These are phyloP conservation scores for Fusarium napiforme DNA, from an alignment of 2,329 filamentous ascomycete genomes.

Conservation along the genomic window DNA sequence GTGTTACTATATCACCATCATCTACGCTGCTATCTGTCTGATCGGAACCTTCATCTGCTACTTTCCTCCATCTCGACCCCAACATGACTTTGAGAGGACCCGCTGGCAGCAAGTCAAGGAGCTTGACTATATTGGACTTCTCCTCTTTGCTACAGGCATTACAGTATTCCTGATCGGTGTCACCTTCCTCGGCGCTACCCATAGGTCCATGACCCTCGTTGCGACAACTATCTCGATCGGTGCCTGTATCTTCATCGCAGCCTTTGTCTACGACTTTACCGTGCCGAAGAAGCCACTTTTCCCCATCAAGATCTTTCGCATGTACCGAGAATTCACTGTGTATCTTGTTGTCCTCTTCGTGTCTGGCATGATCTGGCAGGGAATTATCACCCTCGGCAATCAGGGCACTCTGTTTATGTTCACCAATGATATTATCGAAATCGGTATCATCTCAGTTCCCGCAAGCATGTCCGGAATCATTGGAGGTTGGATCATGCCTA, in stretches of 20 bases:
- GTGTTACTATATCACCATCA: conserved; percentile 17
- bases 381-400: background rate
- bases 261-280: conserved; percentile 13
- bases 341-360: conserved; percentile 13
- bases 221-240: background rate
- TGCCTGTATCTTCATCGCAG: conserved; percentile 5
- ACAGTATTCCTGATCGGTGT: background rate
- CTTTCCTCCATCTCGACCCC: conserved; percentile 7
- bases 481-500: conserved; percentile 17
- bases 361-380: conserved; percentile 17
- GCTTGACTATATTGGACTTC: conserved; percentile 9
- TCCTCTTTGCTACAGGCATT: conserved; percentile 8
- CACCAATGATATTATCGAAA: conserved; percentile 3
- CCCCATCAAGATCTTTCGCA: background rate
- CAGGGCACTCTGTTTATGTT: conserved; percentile 18
- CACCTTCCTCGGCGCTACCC: conserved; percentile 4
- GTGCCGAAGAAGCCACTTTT: conserved; percentile 3
- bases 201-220: conserved; percentile 4
- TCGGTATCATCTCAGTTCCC: conserved; percentile 1
- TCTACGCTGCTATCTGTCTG: conserved; percentile 3
- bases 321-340: conserved; percentile 11
- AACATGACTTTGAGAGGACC: conserved; percentile 15
- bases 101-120: conserved; percentile 19
- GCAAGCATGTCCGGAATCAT: conserved; percentile 3
- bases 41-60: conserved; percentile 13